Conservation (phyloP, 208 protist genomes). For the Wallacemonas sp. region DNA sequence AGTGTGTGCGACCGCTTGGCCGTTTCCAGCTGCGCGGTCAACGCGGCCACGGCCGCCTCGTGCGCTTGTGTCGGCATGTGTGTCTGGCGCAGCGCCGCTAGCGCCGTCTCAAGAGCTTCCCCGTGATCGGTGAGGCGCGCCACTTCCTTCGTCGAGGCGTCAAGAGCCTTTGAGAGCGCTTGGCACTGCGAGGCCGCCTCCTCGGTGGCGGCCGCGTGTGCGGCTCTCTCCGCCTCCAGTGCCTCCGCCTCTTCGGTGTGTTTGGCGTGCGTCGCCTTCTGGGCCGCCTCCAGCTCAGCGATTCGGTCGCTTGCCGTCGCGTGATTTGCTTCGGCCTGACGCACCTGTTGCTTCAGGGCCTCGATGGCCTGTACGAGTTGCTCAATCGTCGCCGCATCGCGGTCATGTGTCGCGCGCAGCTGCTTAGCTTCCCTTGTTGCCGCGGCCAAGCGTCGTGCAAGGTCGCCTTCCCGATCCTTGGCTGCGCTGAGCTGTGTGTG, state of each 20-base stretch:
- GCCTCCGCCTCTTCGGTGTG: constrained; percentile 2
- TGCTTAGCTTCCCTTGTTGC: constrained; percentile 21
- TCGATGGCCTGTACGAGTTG: constrained; percentile 38
- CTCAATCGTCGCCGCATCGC: constrained; percentile 29
- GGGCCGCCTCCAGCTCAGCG: constrained; percentile 8
- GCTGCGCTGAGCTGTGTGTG: constrained; percentile 2
- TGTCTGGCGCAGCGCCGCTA: constrained; percentile 5
- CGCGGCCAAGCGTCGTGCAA: constrained; percentile 11
- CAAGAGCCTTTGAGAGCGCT: constrained; percentile 13
- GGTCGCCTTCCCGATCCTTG: not conserved
- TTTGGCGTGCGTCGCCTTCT: not conserved
- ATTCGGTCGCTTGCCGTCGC: not conserved
- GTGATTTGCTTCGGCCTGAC: not conserved
- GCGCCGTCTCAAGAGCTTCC: constrained; percentile 13
- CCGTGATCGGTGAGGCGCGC: constrained; percentile 15
- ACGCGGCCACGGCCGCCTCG: constrained; percentile 10
- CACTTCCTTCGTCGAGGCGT: constrained; percentile 15
- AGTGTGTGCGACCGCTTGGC: constrained; percentile 18
- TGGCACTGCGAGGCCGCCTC: constrained; percentile 6
- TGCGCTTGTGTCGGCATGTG: constrained; percentile 17
- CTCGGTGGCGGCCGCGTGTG: not conserved
- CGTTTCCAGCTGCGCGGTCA: constrained; percentile 1
- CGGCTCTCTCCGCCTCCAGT: not conserved
- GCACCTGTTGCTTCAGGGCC: constrained; percentile 26
- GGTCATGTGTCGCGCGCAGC: constrained; percentile 16